Evolutionary conservation across 257 asterid species (phyloP), one percentile per base, ranked within the genome.

Genomic region (Solanum pinnatisectum): DNA sequence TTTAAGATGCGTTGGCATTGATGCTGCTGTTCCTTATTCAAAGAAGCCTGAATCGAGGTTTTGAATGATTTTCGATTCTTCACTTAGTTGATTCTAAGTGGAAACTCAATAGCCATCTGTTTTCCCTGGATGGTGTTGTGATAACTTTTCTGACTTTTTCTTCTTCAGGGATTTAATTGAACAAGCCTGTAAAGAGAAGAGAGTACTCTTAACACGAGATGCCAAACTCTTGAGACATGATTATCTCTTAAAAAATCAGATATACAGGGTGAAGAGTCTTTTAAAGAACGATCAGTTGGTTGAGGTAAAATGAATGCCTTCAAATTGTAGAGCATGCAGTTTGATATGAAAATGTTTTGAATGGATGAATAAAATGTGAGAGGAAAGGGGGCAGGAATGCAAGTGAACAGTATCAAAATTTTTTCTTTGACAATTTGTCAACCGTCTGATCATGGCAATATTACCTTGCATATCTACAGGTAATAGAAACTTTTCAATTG

Each of bases 1-100:
- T 92, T 92, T 97, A 86, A 95, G 99, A 36, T 96, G 99, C 86
- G 99, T 96, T 56, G 98, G 99, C 90, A 91, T 97, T 91, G 99
- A 97, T 93, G 98, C 99, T 89, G 98, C 96, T 72, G 84, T 94
- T 91, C 96, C 99, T 27, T 46, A 91, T 89, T 92, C 94, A 37
- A 97, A 90, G 92, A 97, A 91, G 93, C 99, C 99, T 52, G 96
- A 90, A 15, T 68, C 96, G 85, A 97, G 99, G 99, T 97, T 40
- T 90, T 87, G 36, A n/a, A 70, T 89, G 59, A 87, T 30, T 84
- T 37, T 65, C 4, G 2, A 46, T 49, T 30, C 42, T 82, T 82
- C 30, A 5, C 42, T 39, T 5, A 9, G 42, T 46, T 81, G 40
- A 16, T 81, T 81, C 65, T 27, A 5, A 27, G 39, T 79, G 85